phyloP scores from a whole-genome alignment of 2,329 filamentous ascomycete species.

The Sordariomycetes sp. region DNA sequence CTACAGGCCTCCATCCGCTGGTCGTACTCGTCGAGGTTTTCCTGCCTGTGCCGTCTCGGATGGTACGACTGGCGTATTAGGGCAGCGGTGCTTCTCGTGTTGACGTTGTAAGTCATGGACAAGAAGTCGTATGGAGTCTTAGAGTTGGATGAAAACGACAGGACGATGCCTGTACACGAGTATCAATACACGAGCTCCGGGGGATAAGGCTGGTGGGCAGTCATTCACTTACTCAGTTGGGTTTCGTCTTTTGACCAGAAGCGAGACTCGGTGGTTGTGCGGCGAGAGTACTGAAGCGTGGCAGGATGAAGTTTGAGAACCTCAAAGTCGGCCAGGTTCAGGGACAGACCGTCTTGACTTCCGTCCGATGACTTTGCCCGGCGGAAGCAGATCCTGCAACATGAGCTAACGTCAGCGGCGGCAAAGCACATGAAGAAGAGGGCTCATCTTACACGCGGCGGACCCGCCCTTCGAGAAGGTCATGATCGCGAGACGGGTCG shows the following conservation, averaged over 20 bases:
- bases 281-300: slow-evolving; percentile 23
- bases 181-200: not conserved
- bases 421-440: not conserved
- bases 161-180: slow-evolving; percentile 19
- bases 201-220: not conserved
- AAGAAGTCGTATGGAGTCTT: slow-evolving; percentile 31
- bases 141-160: slow-evolving; percentile 29
- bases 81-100: slow-evolving; percentile 22
- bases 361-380: slow-evolving; percentile 16
- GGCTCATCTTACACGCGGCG: slow-evolving; percentile 16
- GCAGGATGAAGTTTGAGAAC: slow-evolving; percentile 23
- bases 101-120: slow-evolving; percentile 28
- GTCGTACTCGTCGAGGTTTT: slow-evolving; percentile 29
- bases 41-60: slow-evolving; percentile 23
- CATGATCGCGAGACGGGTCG: slow-evolving; percentile 8
- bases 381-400: slow-evolving; percentile 20
- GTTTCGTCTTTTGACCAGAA: slow-evolving; percentile 24
- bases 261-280: slow-evolving; percentile 23
- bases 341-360: slow-evolving; percentile 19
- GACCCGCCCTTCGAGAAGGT: slow-evolving; percentile 19
- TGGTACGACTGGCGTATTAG: slow-evolving; percentile 29
- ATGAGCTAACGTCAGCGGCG: not conserved
- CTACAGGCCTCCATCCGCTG: slow-evolving; percentile 28
- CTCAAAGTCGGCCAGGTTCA: slow-evolving; percentile 19
- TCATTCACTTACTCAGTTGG: slow-evolving; percentile 15